These are phyloP conservation scores for Pseudonitzschia multistriata DNA, from an alignment of 108 stramenopile species.

Conservation along the genomic window DNA sequence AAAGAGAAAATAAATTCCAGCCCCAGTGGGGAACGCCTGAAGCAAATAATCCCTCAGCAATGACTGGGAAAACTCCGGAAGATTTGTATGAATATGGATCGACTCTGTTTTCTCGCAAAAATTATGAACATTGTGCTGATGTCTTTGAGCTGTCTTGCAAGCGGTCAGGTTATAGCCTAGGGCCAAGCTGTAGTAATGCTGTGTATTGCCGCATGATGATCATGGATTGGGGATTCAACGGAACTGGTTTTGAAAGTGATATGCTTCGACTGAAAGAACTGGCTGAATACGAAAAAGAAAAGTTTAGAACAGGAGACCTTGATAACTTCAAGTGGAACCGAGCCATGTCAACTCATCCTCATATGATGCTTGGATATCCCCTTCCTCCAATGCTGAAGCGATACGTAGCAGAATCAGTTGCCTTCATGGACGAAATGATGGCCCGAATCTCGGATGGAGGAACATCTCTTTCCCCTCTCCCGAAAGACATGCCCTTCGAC, in stretches of 20 bases:
- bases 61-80: constrained; percentile 53
- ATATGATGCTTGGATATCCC: constrained; percentile 81
- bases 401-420: constrained; percentile 68
- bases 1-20: constrained; percentile 34
- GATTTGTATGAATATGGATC: constrained; percentile 71
- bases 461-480: constrained; percentile 38
- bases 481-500: constrained; percentile 65
- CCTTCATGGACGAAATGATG: constrained; percentile 70
- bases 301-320: constrained; percentile 39
- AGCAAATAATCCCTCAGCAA: constrained; percentile 28
- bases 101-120: constrained; percentile 52
- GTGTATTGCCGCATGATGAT: constrained; percentile 73
- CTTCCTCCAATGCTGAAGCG: constrained; percentile 63
- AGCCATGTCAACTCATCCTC: constrained; percentile 59
- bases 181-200: constrained; percentile 71
- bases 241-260: constrained; percentile 64
- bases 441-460: constrained; percentile 39
- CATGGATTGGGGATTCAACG: constrained; percentile 77
- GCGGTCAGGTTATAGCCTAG: constrained; percentile 45
- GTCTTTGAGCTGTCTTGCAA: constrained; percentile 73
- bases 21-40: constrained; percentile 27
- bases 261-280: constrained; percentile 56
- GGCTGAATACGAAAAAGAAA: constrained; percentile 36
- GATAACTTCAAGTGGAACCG: constrained; percentile 58
- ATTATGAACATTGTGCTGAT: constrained; percentile 64